Percentiles rank a stretch among this genome's conserved stretches.
Conservation (phyloP, 2,329 filamentous ascomycete genomes). For the Monilinia fructicola region DNA sequence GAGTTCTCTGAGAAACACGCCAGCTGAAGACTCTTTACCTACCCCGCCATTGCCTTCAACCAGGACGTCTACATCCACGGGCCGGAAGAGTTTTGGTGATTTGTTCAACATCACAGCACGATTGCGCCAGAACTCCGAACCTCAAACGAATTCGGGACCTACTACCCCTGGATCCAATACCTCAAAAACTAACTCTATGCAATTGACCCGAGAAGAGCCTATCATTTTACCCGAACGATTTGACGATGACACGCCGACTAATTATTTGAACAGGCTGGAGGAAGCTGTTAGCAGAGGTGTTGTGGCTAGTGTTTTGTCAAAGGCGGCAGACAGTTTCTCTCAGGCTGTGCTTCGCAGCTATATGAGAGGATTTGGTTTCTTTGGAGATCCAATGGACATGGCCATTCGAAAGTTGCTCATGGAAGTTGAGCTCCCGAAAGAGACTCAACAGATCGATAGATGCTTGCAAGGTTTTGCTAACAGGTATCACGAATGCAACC, state of each 20-base stretch:
- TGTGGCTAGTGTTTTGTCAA: conserved; percentile 82
- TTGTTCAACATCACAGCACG: conserved; percentile 73
- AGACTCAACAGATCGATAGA: conserved; percentile 96
- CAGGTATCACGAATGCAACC: conserved; percentile 96
- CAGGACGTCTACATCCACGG: conserved; percentile 82
- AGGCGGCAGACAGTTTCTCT: conserved; percentile 81
- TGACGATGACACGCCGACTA: conserved; percentile 86
- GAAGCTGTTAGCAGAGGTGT: conserved; percentile 75
- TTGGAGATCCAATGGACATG: conserved; percentile 98
- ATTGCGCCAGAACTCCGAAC: conserved; percentile 78
- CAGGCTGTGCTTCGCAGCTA: conserved; percentile 85
- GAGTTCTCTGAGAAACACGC: conserved; percentile 74
- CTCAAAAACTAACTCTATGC: conserved; percentile 82
- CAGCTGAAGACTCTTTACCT: conserved; percentile 67
- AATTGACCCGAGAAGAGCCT: conserved; percentile 66
- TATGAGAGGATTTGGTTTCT: conserved; percentile 93
- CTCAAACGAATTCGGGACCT: conserved; percentile 66
- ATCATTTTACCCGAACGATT: conserved; percentile 72
- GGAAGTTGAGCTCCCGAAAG: conserved; percentile 93
- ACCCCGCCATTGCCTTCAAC: conserved; percentile 56
- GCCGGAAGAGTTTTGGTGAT: conserved; percentile 89
- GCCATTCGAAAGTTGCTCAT: conserved; percentile 91
- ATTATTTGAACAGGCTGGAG: conserved; percentile 82
- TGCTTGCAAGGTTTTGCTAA: conserved; percentile 94
- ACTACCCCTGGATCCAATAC: conserved; percentile 67